A percentile compares a stretch with the other conserved stretches of the same genome.
Conservation (phyloP, 257 asterid species). For the Salvia rosmarinus region DNA sequence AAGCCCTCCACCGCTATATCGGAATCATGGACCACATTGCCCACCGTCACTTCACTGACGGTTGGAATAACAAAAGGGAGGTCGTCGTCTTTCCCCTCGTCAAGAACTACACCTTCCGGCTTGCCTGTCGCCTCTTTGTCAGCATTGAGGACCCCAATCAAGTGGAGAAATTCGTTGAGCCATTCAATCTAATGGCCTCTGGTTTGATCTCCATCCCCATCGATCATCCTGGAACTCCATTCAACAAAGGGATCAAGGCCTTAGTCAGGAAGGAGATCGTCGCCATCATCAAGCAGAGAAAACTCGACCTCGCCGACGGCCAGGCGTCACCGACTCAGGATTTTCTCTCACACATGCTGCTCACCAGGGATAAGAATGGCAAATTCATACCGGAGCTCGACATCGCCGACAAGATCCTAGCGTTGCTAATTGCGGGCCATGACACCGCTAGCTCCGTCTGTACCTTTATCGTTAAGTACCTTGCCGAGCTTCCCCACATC, state of each 20-base stretch:
- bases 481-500: conserved; percentile 50
- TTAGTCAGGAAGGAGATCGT: conserved; percentile 37
- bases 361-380: conserved; percentile 43
- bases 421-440: conserved; percentile 58
- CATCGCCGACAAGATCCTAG: conserved; percentile 54
- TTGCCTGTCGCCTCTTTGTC: conserved; percentile 39
- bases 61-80: conserved; percentile 34
- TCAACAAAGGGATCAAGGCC: conserved; percentile 42
- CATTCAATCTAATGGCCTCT: conserved; percentile 33
- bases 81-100: conserved; percentile 39
- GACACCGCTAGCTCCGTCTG: conserved; percentile 63
- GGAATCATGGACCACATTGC: conserved; percentile 49
- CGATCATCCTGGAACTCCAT: conserved; percentile 42
- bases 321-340: conserved; percentile 42
- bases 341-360: conserved; percentile 46
- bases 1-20: conserved; percentile 43
- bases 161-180: conserved; percentile 32
- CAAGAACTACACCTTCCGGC: conserved; percentile 44
- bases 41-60: conserved; percentile 37
- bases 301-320: conserved; percentile 40
- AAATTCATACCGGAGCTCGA: conserved; percentile 44
- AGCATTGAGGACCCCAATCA: conserved; percentile 39
- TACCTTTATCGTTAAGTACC: conserved; percentile 48
- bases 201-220: conserved; percentile 45
- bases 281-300: conserved; percentile 34